Percentiles rank a stretch among this genome's conserved stretches.
Conservation (phyloP, 139 green algal species). For the Eudorina sp. region DNA sequence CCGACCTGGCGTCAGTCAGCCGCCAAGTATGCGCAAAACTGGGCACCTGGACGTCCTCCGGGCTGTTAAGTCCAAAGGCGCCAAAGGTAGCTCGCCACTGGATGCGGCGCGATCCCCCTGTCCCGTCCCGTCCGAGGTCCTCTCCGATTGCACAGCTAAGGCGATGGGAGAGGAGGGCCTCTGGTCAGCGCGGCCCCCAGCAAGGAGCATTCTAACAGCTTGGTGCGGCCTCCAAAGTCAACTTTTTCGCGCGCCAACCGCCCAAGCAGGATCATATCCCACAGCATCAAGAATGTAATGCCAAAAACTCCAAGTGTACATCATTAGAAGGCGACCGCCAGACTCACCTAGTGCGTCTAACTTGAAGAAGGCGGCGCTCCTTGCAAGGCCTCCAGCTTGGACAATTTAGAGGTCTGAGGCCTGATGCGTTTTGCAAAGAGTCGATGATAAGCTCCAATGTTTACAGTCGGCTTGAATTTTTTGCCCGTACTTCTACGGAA, state of each 20-base stretch:
- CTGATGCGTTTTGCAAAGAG: no score
- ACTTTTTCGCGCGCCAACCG: background rate
- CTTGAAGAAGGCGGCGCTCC: background rate
- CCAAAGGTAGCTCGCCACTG: constrained; percentile 5
- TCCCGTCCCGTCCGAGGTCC: constrained; percentile 31
- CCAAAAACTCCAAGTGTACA: background rate
- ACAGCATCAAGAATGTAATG: no score
- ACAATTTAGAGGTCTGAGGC: no score
- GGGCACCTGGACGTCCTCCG: constrained; percentile 24
- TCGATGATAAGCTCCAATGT: no score
- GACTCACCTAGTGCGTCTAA: background rate
- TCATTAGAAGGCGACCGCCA: background rate
- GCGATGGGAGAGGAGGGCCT: constrained; percentile 34
- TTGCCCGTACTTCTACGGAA: no score
- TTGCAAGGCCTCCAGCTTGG: background rate
- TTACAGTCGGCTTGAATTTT: no score
- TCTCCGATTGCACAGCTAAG: constrained; percentile 34
- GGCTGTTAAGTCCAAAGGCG: constrained; percentile 15
- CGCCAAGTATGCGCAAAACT: background rate
- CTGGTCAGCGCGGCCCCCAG: constrained; percentile 8
- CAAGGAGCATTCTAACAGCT: background rate
- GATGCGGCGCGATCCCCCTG: constrained; percentile 15
- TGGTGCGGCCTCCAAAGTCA: background rate
- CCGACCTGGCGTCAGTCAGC: background rate
- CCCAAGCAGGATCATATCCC: no score